Percentiles rank a stretch among this genome's conserved stretches.
Conservation (phyloP, 169 alveolate genomes). For the Eimeria maxima region DNA sequence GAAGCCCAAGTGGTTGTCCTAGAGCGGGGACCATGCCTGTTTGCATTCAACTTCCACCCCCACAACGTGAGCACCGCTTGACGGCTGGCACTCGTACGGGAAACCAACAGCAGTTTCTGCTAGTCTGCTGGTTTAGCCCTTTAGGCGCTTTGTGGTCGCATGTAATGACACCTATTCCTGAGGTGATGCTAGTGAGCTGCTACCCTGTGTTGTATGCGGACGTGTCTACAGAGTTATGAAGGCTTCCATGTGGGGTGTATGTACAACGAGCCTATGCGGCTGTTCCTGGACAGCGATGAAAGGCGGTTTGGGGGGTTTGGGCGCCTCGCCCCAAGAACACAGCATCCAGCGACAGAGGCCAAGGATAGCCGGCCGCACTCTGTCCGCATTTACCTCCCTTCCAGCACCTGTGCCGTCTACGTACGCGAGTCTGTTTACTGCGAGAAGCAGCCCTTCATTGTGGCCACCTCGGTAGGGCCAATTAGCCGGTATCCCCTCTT, state of each 20-base stretch:
- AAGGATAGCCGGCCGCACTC: conserved; percentile 81
- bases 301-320: conserved; percentile 87
- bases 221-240: conserved; percentile 70
- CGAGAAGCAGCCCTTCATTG: conserved; percentile 26
- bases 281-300: conserved; percentile 86
- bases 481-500: not conserved
- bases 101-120: not conserved
- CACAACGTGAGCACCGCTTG: conserved; percentile 77
- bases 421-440: conserved; percentile 51
- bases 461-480: conserved; percentile 48
- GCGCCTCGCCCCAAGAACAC: conserved; percentile 74
- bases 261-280: conserved; percentile 83
- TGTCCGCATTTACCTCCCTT: conserved; percentile 80
- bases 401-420: conserved; percentile 77
- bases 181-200: not conserved
- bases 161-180: not conserved
- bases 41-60: conserved; percentile 94
- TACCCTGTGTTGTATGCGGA: not conserved
- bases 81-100: not conserved
- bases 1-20: conserved; percentile 93
- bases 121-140: not conserved
- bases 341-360: conserved; percentile 68
- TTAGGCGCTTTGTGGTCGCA: not conserved
- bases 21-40: conserved; percentile 93
- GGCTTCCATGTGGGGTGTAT: conserved; percentile 83